Evolutionary conservation across 2,329 filamentous ascomycete species (phyloP), one percentile per base, ranked within the genome.

Genomic region (Fusarium burgessii): DNA sequence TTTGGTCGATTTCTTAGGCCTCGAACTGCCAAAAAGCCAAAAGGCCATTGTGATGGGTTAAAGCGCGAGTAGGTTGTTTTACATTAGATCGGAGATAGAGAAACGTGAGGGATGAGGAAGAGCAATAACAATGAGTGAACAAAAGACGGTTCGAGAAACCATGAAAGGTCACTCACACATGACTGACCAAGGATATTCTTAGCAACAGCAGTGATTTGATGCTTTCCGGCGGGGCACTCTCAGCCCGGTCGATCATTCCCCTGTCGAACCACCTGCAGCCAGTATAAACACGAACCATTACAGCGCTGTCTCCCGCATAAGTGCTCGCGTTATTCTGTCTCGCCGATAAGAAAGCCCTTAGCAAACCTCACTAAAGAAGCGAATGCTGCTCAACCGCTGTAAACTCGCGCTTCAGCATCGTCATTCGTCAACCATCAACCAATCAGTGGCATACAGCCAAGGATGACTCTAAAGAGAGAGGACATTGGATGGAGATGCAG

Each of bases 111-210:
- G 14, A 33, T 17, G 36, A 56, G n/a, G 33, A 38, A 42, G 60
- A 43, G 43, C 17, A 57, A 27, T 27, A 29, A 46, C 49, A 55
- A 54, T 51, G 40, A 65, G 25, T 35, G 41, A 68, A 33, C 25
- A 36, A 57, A 68, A 36, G 49, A 52, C 57, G 36, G 23, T 23
- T 23, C 23, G 23, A 23, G 23, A 23, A 23, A 70, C 38, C 52
- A 63, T 68, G 62, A 59, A 38, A 67, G 61, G 36, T 35, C 59
- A 43, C 50, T 50, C 49, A 58, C 64, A 66, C 51, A 52, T 68
- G 69, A 71, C 65, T 62, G 23, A 23, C 41, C 43, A 17, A 45
- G n/a, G 68, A 68, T 71, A 71, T 71, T 71, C 69, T 71, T 71
- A 71, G 69, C 64, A 71, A 58, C 65, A 40, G 23, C n/a, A 36